phyloP scores from a whole-genome alignment of 1,284 basidiomycete genomes.

The Heterobasidion annosum region DNA sequence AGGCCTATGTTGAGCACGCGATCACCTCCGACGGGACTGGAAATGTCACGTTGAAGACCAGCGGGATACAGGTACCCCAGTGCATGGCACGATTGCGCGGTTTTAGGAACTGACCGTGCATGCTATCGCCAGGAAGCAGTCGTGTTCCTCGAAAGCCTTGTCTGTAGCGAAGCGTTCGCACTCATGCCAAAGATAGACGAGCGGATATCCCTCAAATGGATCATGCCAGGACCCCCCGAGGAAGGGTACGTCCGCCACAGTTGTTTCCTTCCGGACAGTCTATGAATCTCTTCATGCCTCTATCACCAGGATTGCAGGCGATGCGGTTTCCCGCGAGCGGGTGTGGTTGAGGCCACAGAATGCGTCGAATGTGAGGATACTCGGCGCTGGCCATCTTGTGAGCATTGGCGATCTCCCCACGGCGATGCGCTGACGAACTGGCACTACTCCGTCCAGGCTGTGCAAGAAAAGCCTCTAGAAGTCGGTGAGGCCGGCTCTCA shows the following conservation, averaged over 20 bases:
- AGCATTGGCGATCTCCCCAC: neutral
- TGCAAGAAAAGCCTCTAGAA: slow-evolving; percentile 18
- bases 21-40: slow-evolving; percentile 32
- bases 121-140: slow-evolving; percentile 35
- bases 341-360: slow-evolving; percentile 58
- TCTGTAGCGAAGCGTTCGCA: slow-evolving; percentile 37
- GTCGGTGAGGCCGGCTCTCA: slow-evolving; percentile 14
- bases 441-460: slow-evolving; percentile 10
- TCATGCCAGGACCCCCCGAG: slow-evolving; percentile 32
- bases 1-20: slow-evolving; percentile 60
- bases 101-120: neutral
- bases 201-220: slow-evolving; percentile 42
- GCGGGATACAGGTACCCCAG: slow-evolving; percentile 31
- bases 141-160: slow-evolving; percentile 36
- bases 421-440: neutral
- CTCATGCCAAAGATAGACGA: slow-evolving; percentile 34
- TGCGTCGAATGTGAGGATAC: slow-evolving; percentile 47
- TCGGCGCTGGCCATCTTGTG: slow-evolving; percentile 19
- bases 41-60: slow-evolving; percentile 51
- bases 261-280: neutral
- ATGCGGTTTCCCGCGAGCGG: slow-evolving; percentile 21
- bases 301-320: neutral
- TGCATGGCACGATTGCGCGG: no score
- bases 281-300: neutral
- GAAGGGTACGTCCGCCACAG: slow-evolving; percentile 1